Conservation (phyloP, 1,284 basidiomycete species). For the Marasmius fiardii region DNA sequence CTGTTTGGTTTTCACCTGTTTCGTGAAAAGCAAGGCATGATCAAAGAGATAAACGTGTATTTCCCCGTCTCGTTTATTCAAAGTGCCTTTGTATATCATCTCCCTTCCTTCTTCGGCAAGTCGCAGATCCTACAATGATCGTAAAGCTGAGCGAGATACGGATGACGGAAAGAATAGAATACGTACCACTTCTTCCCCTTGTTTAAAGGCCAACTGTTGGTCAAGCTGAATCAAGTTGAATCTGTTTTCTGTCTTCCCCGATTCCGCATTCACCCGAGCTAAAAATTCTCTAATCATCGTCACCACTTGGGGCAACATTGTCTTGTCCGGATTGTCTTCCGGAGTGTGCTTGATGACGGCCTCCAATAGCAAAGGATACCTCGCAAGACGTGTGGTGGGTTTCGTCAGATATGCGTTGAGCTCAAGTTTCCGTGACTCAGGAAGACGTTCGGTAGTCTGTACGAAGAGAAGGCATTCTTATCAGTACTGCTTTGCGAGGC, state of each 20-base stretch:
- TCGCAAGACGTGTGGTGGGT: slow-evolving; percentile 93
- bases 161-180: slow-evolving; percentile 9
- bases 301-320: slow-evolving; percentile 76
- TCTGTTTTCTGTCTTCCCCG: slow-evolving; percentile 89
- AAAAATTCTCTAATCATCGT: slow-evolving; percentile 83
- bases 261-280: slow-evolving; percentile 87
- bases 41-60: slow-evolving; percentile 95
- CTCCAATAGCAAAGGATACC: slow-evolving; percentile 92
- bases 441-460: slow-evolving; percentile 86
- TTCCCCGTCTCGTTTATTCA: slow-evolving; percentile 93
- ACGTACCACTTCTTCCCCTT: slow-evolving; percentile 80
- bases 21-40: slow-evolving; percentile 94
- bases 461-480: slow-evolving; percentile 3
- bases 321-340: slow-evolving; percentile 89
- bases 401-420: slow-evolving; percentile 98
- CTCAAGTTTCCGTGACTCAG: slow-evolving; percentile 95
- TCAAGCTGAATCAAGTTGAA: slow-evolving; percentile 92
- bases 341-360: slow-evolving; percentile 93
- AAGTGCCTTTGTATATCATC: slow-evolving; percentile 89
- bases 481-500: background rate
- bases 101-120: slow-evolving; percentile 87
- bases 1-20: slow-evolving; percentile 81
- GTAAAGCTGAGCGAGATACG: slow-evolving; percentile 1
- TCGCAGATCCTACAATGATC: slow-evolving; percentile 67
- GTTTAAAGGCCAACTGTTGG: slow-evolving; percentile 83